A percentile compares a stretch with the other conserved stretches of the same genome.
Conservation (phyloP, 495 filamentous ascomycete species). For the Thermothielavioides terrestris region DNA sequence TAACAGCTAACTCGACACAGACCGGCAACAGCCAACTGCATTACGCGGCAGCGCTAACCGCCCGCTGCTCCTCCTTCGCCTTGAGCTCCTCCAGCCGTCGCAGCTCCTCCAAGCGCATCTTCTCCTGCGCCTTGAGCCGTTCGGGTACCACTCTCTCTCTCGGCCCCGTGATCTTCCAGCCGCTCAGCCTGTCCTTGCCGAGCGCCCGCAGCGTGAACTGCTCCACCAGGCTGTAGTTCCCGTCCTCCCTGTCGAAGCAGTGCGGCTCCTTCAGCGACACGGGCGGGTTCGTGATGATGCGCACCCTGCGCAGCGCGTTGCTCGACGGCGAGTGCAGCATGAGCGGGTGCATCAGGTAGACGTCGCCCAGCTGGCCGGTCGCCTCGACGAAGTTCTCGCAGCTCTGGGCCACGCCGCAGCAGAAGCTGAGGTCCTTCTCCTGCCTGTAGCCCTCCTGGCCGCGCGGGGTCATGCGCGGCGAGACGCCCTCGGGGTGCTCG, state of each 20-base stretch:
- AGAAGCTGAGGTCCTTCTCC: conserved; percentile 45
- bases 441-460: conserved; percentile 32
- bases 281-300: conserved; percentile 68
- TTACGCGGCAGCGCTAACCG: conserved; percentile 7
- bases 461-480: conserved; percentile 54
- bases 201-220: conserved; percentile 53
- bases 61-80: conserved; percentile 9
- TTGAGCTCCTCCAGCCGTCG: conserved; percentile 29
- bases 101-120: conserved; percentile 42
- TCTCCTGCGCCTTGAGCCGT: conserved; percentile 37
- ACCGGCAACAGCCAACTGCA: too few relatives aligned
- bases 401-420: conserved; percentile 39
- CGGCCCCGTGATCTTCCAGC: conserved; percentile 52
- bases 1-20: neutral
- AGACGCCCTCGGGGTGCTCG: conserved; percentile 60
- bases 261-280: conserved; percentile 57
- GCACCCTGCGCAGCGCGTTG: conserved; percentile 49
- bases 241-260: conserved; percentile 52
- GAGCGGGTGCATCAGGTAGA: conserved; percentile 62
- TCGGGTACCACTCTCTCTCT: conserved; percentile 40
- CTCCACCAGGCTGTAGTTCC: conserved; percentile 60
- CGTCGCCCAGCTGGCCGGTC: conserved; percentile 56
- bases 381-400: conserved; percentile 54
- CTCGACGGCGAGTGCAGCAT: conserved; percentile 60
- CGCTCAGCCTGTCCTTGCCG: conserved; percentile 47